Evolutionary conservation across 2,329 filamentous ascomycete species (phyloP).

Genomic region (Scedosporium dehoogii): DNA sequence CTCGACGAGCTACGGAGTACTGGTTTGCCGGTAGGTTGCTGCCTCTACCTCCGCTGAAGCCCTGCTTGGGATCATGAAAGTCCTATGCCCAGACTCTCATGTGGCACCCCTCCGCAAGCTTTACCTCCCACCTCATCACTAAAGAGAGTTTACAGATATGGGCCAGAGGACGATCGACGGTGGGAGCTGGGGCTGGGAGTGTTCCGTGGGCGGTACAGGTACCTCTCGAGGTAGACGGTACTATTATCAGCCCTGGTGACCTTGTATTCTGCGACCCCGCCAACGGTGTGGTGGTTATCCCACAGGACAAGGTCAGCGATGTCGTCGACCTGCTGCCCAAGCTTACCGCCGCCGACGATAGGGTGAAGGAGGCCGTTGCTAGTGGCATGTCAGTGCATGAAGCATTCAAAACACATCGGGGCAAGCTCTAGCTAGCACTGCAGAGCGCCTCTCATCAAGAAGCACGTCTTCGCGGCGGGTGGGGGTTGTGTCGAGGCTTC

Average conservation of each 20-base stretch:
- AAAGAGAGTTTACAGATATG: slow-evolving; percentile 32
- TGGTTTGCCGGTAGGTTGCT: slow-evolving; percentile 41
- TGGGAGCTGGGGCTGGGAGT: slow-evolving; percentile 46
- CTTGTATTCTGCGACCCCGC: slow-evolving; percentile 58
- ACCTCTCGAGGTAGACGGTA: slow-evolving; percentile 31
- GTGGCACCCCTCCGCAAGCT: background rate
- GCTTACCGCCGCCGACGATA: slow-evolving; percentile 41
- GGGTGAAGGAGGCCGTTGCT: slow-evolving; percentile 55
- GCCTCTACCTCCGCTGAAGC: background rate
- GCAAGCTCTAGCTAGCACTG: slow-evolving; percentile 15
- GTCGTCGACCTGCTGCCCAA: slow-evolving; percentile 51
- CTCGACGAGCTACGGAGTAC: slow-evolving; percentile 46
- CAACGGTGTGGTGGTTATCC: slow-evolving; percentile 64
- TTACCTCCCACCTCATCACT: background rate
- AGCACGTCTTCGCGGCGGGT: background rate
- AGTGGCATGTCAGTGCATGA: slow-evolving; percentile 53
- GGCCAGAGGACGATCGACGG: slow-evolving; percentile 44
- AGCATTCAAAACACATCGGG: slow-evolving; percentile 51
- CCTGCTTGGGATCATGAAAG: background rate
- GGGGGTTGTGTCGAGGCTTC: too few relatives aligned
- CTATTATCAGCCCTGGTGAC: slow-evolving; percentile 44
- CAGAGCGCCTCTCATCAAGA: background rate
- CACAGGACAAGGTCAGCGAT: slow-evolving; percentile 45
- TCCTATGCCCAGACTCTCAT: background rate
- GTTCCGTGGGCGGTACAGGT: slow-evolving; percentile 44